These are phyloP conservation scores for Suillus occidentalis DNA, from an alignment of 768 basidiomycete genomes.

Conservation along the genomic window DNA sequence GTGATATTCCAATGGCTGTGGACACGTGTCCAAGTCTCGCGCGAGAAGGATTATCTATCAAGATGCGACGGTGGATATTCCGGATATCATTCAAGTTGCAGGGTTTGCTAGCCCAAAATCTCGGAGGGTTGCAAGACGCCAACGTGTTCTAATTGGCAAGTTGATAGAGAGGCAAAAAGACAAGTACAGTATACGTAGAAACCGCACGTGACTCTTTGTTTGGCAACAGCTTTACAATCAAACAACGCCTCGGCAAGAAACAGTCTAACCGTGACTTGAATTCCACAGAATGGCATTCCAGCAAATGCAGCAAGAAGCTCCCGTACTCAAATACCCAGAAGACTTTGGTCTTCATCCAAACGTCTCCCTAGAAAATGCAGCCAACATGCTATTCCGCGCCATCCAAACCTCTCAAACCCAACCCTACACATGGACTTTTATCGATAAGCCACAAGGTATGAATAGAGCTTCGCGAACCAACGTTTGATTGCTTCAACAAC, in stretches of 20 bases:
- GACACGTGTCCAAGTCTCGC: too few relatives aligned
- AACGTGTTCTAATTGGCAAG: too few relatives aligned
- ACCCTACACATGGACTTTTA: conserved; percentile 72
- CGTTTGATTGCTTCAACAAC: background rate
- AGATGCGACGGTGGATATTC: background rate
- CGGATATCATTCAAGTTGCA: background rate
- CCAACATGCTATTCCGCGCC: conserved; percentile 62
- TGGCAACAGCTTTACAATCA: conserved; percentile 26
- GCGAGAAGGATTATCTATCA: background rate
- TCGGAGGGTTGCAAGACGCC: too few relatives aligned
- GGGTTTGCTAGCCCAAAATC: background rate
- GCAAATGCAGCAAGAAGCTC: conserved; percentile 57
- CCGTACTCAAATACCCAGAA: conserved; percentile 74
- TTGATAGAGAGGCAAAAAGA: too few relatives aligned
- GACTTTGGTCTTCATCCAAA: conserved; percentile 55
- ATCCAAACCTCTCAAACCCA: conserved; percentile 51
- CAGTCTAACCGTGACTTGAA: background rate
- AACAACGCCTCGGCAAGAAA: conserved; percentile 22
- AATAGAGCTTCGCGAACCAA: background rate
- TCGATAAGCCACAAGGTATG: conserved; percentile 77
- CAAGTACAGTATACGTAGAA: too few relatives aligned
- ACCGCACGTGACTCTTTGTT: background rate
- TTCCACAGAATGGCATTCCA: conserved; percentile 30
- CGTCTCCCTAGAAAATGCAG: conserved; percentile 56
- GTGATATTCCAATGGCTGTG: too few relatives aligned